Evolutionary conservation across 2,329 filamentous ascomycete species (phyloP).

Genomic region (Xylariaceae sp.): DNA sequence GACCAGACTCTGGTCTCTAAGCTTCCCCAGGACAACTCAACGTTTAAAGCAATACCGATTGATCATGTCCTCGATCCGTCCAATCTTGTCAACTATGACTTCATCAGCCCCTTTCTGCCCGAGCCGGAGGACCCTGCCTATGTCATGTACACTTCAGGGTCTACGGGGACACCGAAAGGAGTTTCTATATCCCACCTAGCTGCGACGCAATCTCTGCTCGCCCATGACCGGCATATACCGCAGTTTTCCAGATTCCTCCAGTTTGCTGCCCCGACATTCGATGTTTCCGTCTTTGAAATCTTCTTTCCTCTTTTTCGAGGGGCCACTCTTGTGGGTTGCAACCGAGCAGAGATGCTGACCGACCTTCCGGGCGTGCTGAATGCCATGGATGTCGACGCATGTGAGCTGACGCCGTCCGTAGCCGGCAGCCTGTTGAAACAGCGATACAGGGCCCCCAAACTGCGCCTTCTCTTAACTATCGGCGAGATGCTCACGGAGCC

Average conservation of each 20-base stretch:
- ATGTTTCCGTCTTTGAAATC: constrained; percentile 91
- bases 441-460: constrained; percentile 59
- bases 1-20: constrained; percentile 41
- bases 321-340: constrained; percentile 65
- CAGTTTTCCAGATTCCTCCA: constrained; percentile 75
- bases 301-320: constrained; percentile 80
- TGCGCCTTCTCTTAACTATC: constrained; percentile 75
- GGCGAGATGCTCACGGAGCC: constrained; percentile 83
- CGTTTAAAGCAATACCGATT: constrained; percentile 34
- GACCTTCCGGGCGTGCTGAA: constrained; percentile 66
- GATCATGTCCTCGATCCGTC: constrained; percentile 19
- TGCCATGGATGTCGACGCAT: constrained; percentile 67
- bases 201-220: constrained; percentile 74
- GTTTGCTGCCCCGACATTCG: constrained; percentile 88
- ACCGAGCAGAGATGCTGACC: constrained; percentile 64
- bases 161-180: constrained; percentile 83
- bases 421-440: constrained; percentile 68
- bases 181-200: constrained; percentile 76
- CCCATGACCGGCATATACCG: constrained; percentile 75
- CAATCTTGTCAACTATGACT: background rate
- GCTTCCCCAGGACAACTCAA: constrained; percentile 31
- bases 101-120: constrained; percentile 7
- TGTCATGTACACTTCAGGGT: constrained; percentile 90
- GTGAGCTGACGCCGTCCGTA: constrained; percentile 85
- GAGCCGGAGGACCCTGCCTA: constrained; percentile 58